Evolutionary conservation across 352 stramenopile species (phyloP).

Genomic region (Globisporangium cederbergense): DNA sequence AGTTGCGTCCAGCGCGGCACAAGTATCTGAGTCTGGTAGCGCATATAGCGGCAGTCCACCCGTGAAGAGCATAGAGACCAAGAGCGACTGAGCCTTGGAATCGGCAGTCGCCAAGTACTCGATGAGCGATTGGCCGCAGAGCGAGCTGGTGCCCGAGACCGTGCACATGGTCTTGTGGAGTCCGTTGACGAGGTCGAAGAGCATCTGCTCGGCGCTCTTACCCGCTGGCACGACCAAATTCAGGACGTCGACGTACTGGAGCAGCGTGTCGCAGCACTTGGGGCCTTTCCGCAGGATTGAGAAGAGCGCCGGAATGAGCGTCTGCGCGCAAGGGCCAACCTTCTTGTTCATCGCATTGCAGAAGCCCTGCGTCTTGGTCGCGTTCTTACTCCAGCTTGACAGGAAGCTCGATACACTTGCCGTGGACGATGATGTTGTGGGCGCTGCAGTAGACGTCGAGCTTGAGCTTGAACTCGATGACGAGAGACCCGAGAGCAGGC

Average conservation of each 20-base stretch:
- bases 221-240: constrained; percentile 46
- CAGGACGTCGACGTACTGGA: constrained; percentile 40
- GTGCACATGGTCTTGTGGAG: constrained; percentile 59
- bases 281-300: constrained; percentile 40
- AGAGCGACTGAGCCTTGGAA: constrained; percentile 32
- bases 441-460: constrained; percentile 10
- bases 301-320: constrained; percentile 41
- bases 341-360: constrained; percentile 55
- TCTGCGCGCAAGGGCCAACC: constrained; percentile 40
- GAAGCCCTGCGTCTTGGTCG: constrained; percentile 41
- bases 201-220: constrained; percentile 39
- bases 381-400: constrained; percentile 35
- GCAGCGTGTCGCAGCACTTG: constrained; percentile 43
- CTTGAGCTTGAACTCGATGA: constrained; percentile 16
- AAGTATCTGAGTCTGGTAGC: constrained; percentile 35
- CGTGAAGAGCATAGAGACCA: constrained; percentile 40
- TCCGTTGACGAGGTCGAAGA: constrained; percentile 46
- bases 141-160: constrained; percentile 17
- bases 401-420: constrained; percentile 25
- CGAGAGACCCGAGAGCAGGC: constrained; percentile 32
- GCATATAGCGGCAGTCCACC: constrained; percentile 48
- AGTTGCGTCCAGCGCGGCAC: constrained; percentile 33
- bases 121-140: constrained; percentile 46
- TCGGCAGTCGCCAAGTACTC: constrained; percentile 31
- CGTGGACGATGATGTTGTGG: not conserved